Evolutionary conservation across 2,329 filamentous ascomycete species (phyloP).

Genomic region (Talaromyces rugulosus): DNA sequence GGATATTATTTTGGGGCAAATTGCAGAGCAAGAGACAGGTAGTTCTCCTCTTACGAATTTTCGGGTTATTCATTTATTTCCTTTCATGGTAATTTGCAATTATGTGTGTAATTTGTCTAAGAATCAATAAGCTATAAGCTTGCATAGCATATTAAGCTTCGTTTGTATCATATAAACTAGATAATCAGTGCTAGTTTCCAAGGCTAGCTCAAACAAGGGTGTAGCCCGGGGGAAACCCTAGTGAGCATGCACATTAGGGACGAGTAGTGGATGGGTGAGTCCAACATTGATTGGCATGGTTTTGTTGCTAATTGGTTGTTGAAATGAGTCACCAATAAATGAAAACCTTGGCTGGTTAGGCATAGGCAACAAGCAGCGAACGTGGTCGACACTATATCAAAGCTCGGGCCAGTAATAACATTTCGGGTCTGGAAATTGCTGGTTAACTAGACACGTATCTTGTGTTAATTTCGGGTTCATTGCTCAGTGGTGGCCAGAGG

Average conservation of each 20-base stretch:
- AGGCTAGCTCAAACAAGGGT: not conserved
- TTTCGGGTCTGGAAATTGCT: not conserved
- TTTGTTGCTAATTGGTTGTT: not conserved
- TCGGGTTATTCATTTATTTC: not conserved
- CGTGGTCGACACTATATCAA: not conserved
- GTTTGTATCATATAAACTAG: not conserved
- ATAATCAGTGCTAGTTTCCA: not conserved
- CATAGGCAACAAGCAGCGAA: not conserved
- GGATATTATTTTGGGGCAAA: not conserved
- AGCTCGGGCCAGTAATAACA: not conserved
- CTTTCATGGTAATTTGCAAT: not conserved
- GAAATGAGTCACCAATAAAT: not conserved
- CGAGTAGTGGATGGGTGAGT: not conserved
- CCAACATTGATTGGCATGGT: not conserved
- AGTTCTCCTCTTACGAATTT: too few relatives aligned
- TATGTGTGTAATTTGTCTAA: not conserved
- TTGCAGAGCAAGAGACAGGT: not conserved
- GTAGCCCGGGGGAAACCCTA: not conserved
- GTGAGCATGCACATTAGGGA: too few relatives aligned
- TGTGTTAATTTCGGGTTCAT: not conserved
- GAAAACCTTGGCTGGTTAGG: not conserved
- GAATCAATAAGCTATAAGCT: not conserved
- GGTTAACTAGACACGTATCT: not conserved
- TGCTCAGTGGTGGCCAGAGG: not conserved
- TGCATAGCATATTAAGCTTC: not conserved